Evolutionary conservation across 139 green algal species (phyloP), one percentile per base, ranked within the genome.

Genomic region (Picochlorum sp.): DNA sequence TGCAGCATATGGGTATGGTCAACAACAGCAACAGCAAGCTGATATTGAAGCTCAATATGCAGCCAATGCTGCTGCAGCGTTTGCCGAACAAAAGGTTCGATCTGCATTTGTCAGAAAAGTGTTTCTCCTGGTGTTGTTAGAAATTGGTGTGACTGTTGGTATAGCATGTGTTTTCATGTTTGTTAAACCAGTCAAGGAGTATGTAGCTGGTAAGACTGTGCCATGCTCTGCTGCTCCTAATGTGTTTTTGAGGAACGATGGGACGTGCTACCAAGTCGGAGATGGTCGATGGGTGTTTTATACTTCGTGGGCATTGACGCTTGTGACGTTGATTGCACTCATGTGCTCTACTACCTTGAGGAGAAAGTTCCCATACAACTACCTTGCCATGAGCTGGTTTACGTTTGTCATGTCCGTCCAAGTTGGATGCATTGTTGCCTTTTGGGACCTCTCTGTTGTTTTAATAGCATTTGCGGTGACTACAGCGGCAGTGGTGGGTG

Each of bases 71-170:
- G 62, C 71, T n/a, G 55, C 51, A 26, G 24, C 50, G 6, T 83
- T 82, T 65, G 63, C 67, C 16, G 66, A 82, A 10, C 26, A 54
- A 30, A 24, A 24, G 18, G 70, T 87, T 16, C 68, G 81, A 18
- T 67, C 70, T 13, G 75, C 65, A 13, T 87, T 87, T 38, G 61
- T 84, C 11, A 61, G 81, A 28, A 87, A 87, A 59, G 81, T 84
- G 45, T 54, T 79, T n/a, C 18, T 21, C 23, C 71, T 85, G 3
- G 73, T 87, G 21, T 21, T 65, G 2, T 2, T 81, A 13, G 69
- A 84, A 73, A 76, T 86, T 45, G 49, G 47, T 3, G 55, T 87
- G 52, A 87, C 81, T 6, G 57, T 81, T 2, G 76, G 70, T 55
- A 63, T 82, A 30, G 61, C 76, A 3, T 61, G 56, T 38, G 59